Evolutionary conservation across 495 filamentous ascomycete genomes (phyloP).

Genomic region (Aspergillus taichungensis): DNA sequence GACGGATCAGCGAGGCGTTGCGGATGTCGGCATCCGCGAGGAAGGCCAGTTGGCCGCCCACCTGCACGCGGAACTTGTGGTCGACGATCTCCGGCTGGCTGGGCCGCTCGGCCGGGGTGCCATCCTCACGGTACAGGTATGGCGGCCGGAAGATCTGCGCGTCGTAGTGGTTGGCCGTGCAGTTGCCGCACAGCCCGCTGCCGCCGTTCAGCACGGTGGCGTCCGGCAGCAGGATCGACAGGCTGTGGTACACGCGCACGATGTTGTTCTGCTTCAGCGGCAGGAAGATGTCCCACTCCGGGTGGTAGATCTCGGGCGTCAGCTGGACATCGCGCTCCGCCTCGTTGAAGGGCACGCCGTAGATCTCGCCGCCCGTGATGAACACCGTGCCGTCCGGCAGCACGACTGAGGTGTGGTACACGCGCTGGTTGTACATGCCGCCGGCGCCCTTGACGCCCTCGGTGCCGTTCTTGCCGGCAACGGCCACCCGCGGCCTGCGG

Average conservation of each 20-base stretch:
- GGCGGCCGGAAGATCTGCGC: slow-evolving; percentile 48
- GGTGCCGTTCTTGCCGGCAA: not conserved
- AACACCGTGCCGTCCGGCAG: slow-evolving; percentile 52
- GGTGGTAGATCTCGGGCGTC: slow-evolving; percentile 6
- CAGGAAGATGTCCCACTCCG: slow-evolving; percentile 29
- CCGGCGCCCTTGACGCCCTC: slow-evolving; percentile 20
- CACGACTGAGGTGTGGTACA: slow-evolving; percentile 46
- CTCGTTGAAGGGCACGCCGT: slow-evolving; percentile 42
- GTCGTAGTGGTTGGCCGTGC: slow-evolving; percentile 49
- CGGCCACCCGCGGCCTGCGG: no score
- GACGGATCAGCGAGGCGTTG: slow-evolving; percentile 32
- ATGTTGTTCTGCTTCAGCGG: slow-evolving; percentile 30
- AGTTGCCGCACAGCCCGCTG: slow-evolving; percentile 46
- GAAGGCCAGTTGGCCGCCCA: slow-evolving; percentile 23
- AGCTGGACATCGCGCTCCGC: slow-evolving; percentile 39
- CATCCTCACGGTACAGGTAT: slow-evolving; percentile 41
- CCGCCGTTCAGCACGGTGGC: slow-evolving; percentile 47
- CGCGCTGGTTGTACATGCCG: slow-evolving; percentile 39
- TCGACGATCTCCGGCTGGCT: slow-evolving; percentile 16
- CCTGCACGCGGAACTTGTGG: not conserved
- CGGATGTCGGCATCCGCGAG: slow-evolving; percentile 1
- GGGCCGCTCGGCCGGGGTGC: slow-evolving; percentile 33
- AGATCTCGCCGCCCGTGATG: slow-evolving; percentile 46
- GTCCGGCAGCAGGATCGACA: slow-evolving; percentile 47
- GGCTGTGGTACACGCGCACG: slow-evolving; percentile 48